Percentiles rank a stretch among this genome's conserved stretches.
Conservation (phyloP, 352 stramenopile species). For the Phytophthora crassamura region DNA sequence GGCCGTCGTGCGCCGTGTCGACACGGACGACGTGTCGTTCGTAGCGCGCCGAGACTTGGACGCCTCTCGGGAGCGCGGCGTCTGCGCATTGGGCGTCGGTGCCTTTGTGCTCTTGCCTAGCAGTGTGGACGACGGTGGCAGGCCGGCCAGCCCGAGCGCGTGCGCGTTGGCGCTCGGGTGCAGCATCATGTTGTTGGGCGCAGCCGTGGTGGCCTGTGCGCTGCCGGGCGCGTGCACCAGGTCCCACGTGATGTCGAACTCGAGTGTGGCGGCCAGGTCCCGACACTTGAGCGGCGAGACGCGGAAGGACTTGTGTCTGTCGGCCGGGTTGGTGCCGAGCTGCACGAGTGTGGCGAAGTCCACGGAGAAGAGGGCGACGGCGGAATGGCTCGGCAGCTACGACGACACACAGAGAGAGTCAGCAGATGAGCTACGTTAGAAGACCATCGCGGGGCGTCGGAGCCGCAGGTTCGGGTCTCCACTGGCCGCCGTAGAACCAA, state of each 20-base stretch:
- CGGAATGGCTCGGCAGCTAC: slow-evolving; percentile 80
- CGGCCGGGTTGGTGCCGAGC: slow-evolving; percentile 39
- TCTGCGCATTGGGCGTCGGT: slow-evolving; percentile 29
- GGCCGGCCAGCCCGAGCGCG: slow-evolving; percentile 24
- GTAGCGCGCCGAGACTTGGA: slow-evolving; percentile 24
- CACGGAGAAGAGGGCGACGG: slow-evolving; percentile 75
- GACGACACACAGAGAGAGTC: slow-evolving; percentile 26
- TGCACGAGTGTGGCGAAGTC: slow-evolving; percentile 80
- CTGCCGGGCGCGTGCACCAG: slow-evolving; percentile 34
- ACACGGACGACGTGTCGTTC: slow-evolving; percentile 45
- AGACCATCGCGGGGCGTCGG: slow-evolving; percentile 8
- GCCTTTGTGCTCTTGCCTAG: slow-evolving; percentile 26
- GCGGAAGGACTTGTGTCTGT: slow-evolving; percentile 61
- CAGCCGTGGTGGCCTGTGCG: slow-evolving; percentile 13
- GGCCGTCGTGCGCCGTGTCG: slow-evolving; percentile 57
- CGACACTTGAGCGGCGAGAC: slow-evolving; percentile 78
- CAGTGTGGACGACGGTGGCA: slow-evolving; percentile 54
- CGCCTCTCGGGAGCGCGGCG: slow-evolving; percentile 17
- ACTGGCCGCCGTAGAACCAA: slow-evolving; percentile 12
- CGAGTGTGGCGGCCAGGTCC: slow-evolving; percentile 71
- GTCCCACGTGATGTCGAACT: slow-evolving; percentile 84
- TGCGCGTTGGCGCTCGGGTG: slow-evolving; percentile 23
- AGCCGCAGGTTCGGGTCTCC: slow-evolving; percentile 7
- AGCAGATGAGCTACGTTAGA: slow-evolving; percentile 3
- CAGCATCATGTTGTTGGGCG: slow-evolving; percentile 27